phyloP scores from a whole-genome alignment of 495 filamentous ascomycete genomes.

The Neurospora intermedia region DNA sequence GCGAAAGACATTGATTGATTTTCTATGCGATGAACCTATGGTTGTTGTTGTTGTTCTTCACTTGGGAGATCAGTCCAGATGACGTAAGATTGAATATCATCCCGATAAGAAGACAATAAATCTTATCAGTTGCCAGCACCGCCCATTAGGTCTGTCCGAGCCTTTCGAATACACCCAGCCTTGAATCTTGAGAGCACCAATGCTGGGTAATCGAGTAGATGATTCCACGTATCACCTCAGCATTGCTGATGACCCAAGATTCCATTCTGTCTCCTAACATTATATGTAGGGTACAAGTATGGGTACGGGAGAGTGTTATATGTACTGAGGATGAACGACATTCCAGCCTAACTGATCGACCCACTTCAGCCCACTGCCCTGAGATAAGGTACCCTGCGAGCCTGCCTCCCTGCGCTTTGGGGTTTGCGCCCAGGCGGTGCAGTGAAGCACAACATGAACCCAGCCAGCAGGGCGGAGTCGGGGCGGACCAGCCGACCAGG shows the following conservation, averaged over 20 bases:
- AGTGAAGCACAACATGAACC: neutral
- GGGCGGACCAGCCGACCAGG: neutral
- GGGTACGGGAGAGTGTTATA: neutral
- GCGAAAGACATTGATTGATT: neutral
- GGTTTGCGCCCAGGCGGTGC: neutral
- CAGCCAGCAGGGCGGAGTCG: neutral
- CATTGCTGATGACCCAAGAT: neutral
- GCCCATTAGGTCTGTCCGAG: neutral
- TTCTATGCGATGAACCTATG: neutral
- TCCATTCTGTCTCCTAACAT: neutral
- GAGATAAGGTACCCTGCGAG: neutral
- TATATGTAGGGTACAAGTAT: neutral
- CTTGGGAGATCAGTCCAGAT: neutral
- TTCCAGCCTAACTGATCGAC: neutral
- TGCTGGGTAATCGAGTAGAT: neutral
- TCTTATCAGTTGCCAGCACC: neutral
- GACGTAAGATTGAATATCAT: neutral
- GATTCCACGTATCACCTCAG: neutral
- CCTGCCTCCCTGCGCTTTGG: neutral
- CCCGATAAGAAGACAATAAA: neutral
- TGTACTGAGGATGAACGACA: neutral
- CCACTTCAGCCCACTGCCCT: neutral
- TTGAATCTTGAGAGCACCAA: neutral
- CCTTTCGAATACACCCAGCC: neutral
- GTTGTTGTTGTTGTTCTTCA: neutral